These are phyloP conservation scores for Fusarium anguioides DNA, from an alignment of 2,329 filamentous ascomycete species.

Conservation along the genomic window DNA sequence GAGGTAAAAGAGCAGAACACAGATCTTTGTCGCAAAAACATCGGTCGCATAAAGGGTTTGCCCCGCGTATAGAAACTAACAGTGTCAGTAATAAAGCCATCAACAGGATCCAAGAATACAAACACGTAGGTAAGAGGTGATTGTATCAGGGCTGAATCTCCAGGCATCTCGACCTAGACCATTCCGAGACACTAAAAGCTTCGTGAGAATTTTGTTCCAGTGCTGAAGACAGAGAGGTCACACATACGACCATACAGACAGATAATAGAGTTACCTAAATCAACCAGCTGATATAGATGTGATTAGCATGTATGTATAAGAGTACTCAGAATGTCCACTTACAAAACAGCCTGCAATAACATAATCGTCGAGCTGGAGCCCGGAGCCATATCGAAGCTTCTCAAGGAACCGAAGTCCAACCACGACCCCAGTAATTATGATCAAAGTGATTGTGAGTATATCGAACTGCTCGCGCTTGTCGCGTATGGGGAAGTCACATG, in stretches of 20 bases:
- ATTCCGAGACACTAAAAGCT: not conserved
- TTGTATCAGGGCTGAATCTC: not conserved
- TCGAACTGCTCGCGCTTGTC: constrained; percentile 4
- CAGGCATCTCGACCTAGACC: constrained; percentile 21
- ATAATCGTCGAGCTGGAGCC: not conserved
- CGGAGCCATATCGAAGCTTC: not conserved
- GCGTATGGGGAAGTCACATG: constrained; percentile 6
- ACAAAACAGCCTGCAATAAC: not conserved
- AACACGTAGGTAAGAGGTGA: constrained; percentile 2
- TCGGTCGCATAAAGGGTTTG: constrained; percentile 22
- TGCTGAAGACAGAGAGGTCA: accelerated
- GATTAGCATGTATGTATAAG: not conserved
- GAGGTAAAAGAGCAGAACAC: constrained; percentile 26
- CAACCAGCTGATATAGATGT: not conserved
- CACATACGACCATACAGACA: constrained; percentile 9
- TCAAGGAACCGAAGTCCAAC: not conserved
- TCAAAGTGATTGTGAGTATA: not conserved
- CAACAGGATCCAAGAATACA: accelerated
- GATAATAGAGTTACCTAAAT: not conserved
- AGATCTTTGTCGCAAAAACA: constrained; percentile 20
- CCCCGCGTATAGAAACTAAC: constrained; percentile 9
- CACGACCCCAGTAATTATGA: not conserved
- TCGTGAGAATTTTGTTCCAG: not conserved
- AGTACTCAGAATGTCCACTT: not conserved
- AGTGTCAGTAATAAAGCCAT: accelerated